These are phyloP conservation scores for Nyctanthes arbortristis DNA, from an alignment of 257 asterid genomes.

Conservation along the genomic window DNA sequence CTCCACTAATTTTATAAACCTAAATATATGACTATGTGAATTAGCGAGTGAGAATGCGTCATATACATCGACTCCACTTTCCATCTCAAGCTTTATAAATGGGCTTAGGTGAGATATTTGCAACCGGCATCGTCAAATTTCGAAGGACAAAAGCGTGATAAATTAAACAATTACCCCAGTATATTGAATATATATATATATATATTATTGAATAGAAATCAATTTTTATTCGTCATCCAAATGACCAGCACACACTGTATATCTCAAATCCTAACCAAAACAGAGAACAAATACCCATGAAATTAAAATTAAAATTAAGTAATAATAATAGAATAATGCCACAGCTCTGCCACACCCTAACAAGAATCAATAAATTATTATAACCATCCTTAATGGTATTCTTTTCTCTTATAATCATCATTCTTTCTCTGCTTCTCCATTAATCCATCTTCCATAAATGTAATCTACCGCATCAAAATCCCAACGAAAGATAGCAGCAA, in stretches of 20 bases:
- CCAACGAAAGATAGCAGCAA: constrained; percentile 29
- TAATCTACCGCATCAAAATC: constrained; percentile 25
- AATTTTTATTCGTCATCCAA: constrained; percentile 12
- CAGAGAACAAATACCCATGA: background rate
- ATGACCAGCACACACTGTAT: no score
- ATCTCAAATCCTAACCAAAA: constrained; percentile 31
- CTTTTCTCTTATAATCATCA: background rate
- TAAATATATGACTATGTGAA: no score
- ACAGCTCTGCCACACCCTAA: background rate
- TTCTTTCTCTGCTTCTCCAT: constrained; percentile 1
- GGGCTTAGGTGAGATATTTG: no score
- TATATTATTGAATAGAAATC: background rate
- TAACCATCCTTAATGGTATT: background rate
- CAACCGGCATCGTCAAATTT: no score
- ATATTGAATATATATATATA: no score
- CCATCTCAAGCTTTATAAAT: no score
- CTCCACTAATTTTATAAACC: no score
- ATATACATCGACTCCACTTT: no score
- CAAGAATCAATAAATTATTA: background rate
- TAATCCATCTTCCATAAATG: constrained; percentile 2
- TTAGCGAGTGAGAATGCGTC: no score
- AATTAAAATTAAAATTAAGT: background rate
- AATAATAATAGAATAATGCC: background rate
- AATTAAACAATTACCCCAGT: no score
- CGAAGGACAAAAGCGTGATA: no score